A percentile compares a stretch with the other conserved stretches of the same genome.
Evolutionary conservation across 805 yeast species (phyloP).

Genomic region (Candida endomychidarum): DNA sequence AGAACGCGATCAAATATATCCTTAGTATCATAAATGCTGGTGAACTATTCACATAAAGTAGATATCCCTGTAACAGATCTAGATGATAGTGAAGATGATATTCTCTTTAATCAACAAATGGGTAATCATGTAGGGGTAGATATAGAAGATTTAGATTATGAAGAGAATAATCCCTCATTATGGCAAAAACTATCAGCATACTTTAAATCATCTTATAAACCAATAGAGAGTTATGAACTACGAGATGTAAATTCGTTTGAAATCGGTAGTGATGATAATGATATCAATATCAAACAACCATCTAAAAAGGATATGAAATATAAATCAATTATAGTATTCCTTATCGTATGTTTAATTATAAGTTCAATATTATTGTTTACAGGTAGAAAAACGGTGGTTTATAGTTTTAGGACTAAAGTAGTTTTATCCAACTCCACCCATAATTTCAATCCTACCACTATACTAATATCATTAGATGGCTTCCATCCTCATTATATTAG

Average conservation of each 20-base stretch:
- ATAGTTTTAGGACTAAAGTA: constrained; percentile 13
- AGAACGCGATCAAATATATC: background rate
- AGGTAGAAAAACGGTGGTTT: background rate
- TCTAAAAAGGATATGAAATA: background rate
- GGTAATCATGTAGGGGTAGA: constrained; percentile 2
- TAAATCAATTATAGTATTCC: constrained; percentile 3
- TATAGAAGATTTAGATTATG: constrained; percentile 14
- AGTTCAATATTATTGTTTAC: background rate
- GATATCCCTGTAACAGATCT: constrained; percentile 59
- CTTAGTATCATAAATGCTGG: constrained; percentile 15
- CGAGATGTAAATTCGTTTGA: constrained; percentile 8
- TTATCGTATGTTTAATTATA: background rate
- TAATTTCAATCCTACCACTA: constrained; percentile 73
- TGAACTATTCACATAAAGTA: constrained; percentile 33
- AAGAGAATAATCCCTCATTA: constrained; percentile 1
- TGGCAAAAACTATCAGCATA: constrained; percentile 3
- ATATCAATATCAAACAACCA: background rate
- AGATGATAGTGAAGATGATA: constrained; percentile 44
- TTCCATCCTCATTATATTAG: constrained; percentile 88
- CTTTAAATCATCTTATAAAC: constrained; percentile 7
- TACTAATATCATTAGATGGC: constrained; percentile 81
- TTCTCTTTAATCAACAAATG: constrained; percentile 22
- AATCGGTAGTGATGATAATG: background rate
- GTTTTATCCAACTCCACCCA: constrained; percentile 61
- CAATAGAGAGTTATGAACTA: constrained; percentile 16